Base-by-base conservation (phyloP, 768 basidiomycete genomes). In the Lactifluus volemus region DNA sequence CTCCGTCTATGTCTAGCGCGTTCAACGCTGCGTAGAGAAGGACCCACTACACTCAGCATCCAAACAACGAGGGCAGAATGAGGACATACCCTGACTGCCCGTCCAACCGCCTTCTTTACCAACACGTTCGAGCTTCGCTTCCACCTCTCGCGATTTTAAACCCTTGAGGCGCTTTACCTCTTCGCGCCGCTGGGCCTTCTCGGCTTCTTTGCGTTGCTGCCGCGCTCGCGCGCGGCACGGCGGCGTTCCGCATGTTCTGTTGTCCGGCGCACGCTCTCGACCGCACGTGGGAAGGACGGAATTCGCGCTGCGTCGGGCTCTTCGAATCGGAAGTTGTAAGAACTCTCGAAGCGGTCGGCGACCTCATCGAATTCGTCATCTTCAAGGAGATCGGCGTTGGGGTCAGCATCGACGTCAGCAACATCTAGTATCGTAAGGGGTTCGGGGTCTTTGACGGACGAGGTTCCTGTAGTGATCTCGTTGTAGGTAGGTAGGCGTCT, bases 241-340 rank as follows among this genome's bases (percentile, higher is more conserved):
- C 97, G 82, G 50, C 34, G 52, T 30, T 66, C 65, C 9, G 65
- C 7, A 82, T 82, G 1, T 85, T 85, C 67, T 92, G 88, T 65
- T 81, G 78, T 50, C 49, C 92, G 81, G 17, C 89, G 84, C 49
- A 88, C 83, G 58, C 79, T 72, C 52, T 80, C 68, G 21, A 89
- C 68, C 68, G 80, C 78, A 63, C 97, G 90, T 4, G 96, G 92
- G 73, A 89, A 89, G 0, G 89, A 77, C 55, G 79, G 67, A 56
- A 94, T 88, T 29, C 79, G 75, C 5, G 80, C 77, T 2, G 85
- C 85, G 34, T 82, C 84, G 39, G 91, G 89, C 73, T 99, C 96
- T 72, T 99, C 96, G 71, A 92, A 99, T 55, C 97, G 85, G 76
- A 97, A 97, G 73, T 98, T 98, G 75, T 98, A 99, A 15, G 89